Evolutionary conservation across 768 basidiomycete genomes (phyloP).

Genomic region (Xerocomellus amylosporus): DNA sequence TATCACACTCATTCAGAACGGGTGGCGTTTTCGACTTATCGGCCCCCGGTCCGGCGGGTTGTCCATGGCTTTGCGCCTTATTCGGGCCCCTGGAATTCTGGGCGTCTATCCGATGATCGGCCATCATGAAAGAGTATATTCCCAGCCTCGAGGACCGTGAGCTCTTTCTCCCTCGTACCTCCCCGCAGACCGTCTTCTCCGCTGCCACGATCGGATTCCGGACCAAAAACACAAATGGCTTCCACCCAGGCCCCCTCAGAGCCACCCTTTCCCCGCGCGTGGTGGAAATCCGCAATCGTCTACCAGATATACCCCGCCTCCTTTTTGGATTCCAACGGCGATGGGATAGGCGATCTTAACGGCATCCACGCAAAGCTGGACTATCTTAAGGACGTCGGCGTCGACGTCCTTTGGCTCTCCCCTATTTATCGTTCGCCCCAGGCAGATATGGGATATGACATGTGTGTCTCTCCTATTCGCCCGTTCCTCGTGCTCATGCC

Average conservation of each 20-base stretch:
- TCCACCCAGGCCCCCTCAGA: background rate
- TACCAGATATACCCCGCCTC: conserved; percentile 74
- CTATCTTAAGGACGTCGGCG: conserved; percentile 66
- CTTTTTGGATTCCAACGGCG: conserved; percentile 69
- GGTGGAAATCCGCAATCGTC: conserved; percentile 59
- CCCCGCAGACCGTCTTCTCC: conserved; percentile 12
- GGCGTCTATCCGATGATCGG: conserved; percentile 15
- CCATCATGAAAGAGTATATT: conserved; percentile 6
- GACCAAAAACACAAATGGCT: conserved; percentile 6
- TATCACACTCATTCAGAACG: conserved; percentile 2
- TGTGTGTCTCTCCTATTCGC: conserved; percentile 35
- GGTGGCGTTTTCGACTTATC: background rate
- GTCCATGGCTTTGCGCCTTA: background rate
- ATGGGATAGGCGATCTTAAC: conserved; percentile 66
- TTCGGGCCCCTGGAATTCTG: conserved; percentile 1
- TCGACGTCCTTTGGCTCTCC: conserved; percentile 63
- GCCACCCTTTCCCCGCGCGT: conserved; percentile 32
- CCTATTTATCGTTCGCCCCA: conserved; percentile 63
- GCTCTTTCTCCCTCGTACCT: conserved; percentile 11
- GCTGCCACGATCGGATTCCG: background rate
- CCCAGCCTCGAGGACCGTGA: conserved; percentile 19
- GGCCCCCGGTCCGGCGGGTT: background rate
- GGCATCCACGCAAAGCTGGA: conserved; percentile 65
- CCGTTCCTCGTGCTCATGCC: background rate
- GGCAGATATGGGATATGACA: conserved; percentile 75